Base-by-base conservation (phyloP, 148 eudicot species). In the Vaccinium vitisidaea region DNA sequence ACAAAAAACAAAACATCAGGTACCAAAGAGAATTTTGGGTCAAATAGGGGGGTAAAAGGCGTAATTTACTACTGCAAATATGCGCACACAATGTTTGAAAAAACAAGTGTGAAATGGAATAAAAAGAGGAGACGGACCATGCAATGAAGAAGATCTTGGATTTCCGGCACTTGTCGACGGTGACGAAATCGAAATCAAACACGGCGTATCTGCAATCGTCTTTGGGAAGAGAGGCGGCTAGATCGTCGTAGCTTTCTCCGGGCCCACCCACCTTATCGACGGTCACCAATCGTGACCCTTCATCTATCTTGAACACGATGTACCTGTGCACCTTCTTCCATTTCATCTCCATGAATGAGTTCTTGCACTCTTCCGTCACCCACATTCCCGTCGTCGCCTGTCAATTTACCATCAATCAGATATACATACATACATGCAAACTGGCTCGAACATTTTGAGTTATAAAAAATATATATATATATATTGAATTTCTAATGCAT, bases 61-160 rank as follows among this genome's bases (percentile, higher is more conserved):
- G 27, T 8, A 63, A n/a, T 63, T 63, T 56, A 16, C 21, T 56
- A 56, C 7, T 4, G 5, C 21, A 16, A 32, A 32, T 59, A 19
- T 19, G 67, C 65, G 25, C 67, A 19, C 25, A 59, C 11, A 59
- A 6, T 2, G n/a, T 59, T 59, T 59, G 67, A 59, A 59, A 59
- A 59, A 59, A 21, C 23, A 19, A n/a, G n/a, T 1, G 65, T 59
- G 63, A 67, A 30, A 67, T 3, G 39, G 39, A 36, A 36, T 36
- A 69, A 59, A 1, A 61, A 5, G 27, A 13, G 11, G 74, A 30
- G 43, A 27, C 74, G 39, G 82, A 96, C 99, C 99, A 94, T 82
- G 99, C 97, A 55, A 96, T 96, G 92, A 96, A 96, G 92, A 96
- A 96, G 90, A 96, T 96, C 93, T 96, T 96, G 99, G 97, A 92